Conservation (phyloP, 768 basidiomycete genomes). For the Macrocybe gigantea region DNA sequence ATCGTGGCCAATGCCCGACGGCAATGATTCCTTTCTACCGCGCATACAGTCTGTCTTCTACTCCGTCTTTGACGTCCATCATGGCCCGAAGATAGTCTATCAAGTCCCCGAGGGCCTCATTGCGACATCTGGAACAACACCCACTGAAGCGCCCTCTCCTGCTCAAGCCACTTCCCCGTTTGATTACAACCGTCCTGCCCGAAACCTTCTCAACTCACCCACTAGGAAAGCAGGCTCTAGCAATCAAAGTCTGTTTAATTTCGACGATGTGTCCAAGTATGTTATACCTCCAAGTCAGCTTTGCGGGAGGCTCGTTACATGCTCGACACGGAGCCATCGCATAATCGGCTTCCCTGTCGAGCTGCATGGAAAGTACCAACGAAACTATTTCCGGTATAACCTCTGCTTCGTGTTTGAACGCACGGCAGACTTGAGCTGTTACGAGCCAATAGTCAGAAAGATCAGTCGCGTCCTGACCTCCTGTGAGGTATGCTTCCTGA, state of each 20-base stretch:
- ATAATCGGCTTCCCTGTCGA: constrained; percentile 91
- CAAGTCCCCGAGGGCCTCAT: constrained; percentile 95
- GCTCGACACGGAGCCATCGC: constrained; percentile 73
- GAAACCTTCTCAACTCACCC: constrained; percentile 7
- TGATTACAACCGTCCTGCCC: constrained; percentile 32
- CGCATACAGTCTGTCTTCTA: constrained; percentile 89
- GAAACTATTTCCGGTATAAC: constrained; percentile 92
- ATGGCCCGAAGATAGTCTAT: constrained; percentile 86
- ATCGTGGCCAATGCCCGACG: constrained; percentile 24
- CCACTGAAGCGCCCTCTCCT: constrained; percentile 30
- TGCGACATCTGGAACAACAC: constrained; percentile 34
- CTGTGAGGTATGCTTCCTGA: constrained; percentile 67
- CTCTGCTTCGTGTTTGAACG: constrained; percentile 95
- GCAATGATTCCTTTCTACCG: constrained; percentile 65
- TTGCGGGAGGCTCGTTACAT: constrained; percentile 85
- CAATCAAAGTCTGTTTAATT: constrained; percentile 71
- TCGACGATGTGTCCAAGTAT: constrained; percentile 89
- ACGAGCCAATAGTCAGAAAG: constrained; percentile 94
- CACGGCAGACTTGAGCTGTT: constrained; percentile 87
- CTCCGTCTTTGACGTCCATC: constrained; percentile 79
- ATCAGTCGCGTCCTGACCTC: constrained; percentile 82
- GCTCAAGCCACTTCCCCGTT: constrained; percentile 11
- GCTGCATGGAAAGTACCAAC: constrained; percentile 66
- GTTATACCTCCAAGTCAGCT: constrained; percentile 85
- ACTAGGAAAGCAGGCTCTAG: constrained; percentile 15